Conservation (phyloP, 2,329 filamentous ascomycete species). For the Didymella sp. region DNA sequence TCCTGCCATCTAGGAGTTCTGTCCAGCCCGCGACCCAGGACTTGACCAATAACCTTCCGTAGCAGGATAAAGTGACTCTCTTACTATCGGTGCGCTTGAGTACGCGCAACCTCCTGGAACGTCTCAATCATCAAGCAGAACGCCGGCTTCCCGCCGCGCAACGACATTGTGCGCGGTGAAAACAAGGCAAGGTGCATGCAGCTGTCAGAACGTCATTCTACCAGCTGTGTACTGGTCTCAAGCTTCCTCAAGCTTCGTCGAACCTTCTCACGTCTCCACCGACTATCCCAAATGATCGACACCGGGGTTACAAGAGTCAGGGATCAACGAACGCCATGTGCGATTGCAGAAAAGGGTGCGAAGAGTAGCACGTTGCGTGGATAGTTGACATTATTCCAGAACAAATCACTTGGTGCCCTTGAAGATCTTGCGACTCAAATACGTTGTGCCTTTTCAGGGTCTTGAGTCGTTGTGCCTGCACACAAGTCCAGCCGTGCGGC, state of each 20-base stretch:
- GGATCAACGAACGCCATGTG: not conserved
- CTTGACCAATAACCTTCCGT: too few species aligned
- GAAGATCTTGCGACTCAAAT: not conserved
- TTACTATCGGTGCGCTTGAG: too few species aligned
- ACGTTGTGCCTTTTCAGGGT: not conserved
- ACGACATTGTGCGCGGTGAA: not conserved
- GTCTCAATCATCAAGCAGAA: not conserved
- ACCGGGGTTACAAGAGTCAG: not conserved
- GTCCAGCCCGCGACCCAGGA: too few species aligned
- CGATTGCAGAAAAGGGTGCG: not conserved
- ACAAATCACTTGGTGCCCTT: not conserved
- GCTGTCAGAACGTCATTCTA: not conserved
- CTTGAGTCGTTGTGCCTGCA: not conserved
- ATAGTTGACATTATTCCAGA: not conserved
- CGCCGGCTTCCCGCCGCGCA: too few species aligned
- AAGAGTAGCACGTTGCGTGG: not conserved
- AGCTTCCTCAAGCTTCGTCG: not conserved
- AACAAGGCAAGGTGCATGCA: not conserved
- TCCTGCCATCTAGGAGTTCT: too few species aligned
- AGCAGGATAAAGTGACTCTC: too few species aligned
- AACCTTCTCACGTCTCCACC: not conserved
- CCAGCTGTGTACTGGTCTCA: not conserved
- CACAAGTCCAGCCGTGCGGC: not conserved
- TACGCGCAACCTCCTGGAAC: too few species aligned
- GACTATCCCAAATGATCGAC: not conserved